Conservation (phyloP, 2,329 filamentous ascomycete genomes). For the Colletotrichum eremochloae region DNA sequence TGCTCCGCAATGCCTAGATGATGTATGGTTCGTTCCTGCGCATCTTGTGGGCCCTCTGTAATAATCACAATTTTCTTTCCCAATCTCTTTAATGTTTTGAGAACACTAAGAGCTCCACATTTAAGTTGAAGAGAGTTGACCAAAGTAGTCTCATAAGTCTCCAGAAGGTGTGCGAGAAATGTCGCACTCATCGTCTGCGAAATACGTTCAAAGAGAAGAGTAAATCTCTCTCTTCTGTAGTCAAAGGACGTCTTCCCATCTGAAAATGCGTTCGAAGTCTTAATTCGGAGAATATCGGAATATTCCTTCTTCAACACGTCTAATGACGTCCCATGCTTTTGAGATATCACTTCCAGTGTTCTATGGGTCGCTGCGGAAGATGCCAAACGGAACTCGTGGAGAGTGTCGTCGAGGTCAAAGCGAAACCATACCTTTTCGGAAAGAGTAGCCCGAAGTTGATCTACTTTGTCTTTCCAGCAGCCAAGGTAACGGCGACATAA, state of each 20-base stretch:
- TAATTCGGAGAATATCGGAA: constrained; percentile 48
- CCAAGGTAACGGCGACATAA: too few relatives aligned
- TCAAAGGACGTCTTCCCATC: constrained; percentile 59
- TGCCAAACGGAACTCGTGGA: constrained; percentile 60
- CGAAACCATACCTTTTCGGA: constrained; percentile 52
- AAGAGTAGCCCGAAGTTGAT: too few relatives aligned
- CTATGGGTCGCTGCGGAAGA: constrained; percentile 52
- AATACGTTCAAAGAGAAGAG: constrained; percentile 49
- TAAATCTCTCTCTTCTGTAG: constrained; percentile 57
- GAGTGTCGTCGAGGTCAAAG: constrained; percentile 63
- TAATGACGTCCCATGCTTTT: constrained; percentile 37
- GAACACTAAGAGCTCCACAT: constrained; percentile 51
- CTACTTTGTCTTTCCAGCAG: too few relatives aligned
- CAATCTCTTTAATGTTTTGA: constrained; percentile 50
- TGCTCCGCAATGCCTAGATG: constrained; percentile 48
- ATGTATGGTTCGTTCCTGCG: constrained; percentile 58
- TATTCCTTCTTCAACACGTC: constrained; percentile 48
- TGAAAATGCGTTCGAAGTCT: constrained; percentile 56
- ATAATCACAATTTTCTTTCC: constrained; percentile 58
- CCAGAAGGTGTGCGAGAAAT: constrained; percentile 45
- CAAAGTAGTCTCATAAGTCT: constrained; percentile 50
- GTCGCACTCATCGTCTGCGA: constrained; percentile 39
- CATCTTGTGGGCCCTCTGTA: constrained; percentile 62
- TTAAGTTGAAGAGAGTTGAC: constrained; percentile 51
- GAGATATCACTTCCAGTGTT: constrained; percentile 50